Percentiles rank a stretch among this genome's conserved stretches.
These are phyloP conservation scores for Daedaleopsis nitida DNA, from an alignment of 768 basidiomycete species.

Conservation along the genomic window DNA sequence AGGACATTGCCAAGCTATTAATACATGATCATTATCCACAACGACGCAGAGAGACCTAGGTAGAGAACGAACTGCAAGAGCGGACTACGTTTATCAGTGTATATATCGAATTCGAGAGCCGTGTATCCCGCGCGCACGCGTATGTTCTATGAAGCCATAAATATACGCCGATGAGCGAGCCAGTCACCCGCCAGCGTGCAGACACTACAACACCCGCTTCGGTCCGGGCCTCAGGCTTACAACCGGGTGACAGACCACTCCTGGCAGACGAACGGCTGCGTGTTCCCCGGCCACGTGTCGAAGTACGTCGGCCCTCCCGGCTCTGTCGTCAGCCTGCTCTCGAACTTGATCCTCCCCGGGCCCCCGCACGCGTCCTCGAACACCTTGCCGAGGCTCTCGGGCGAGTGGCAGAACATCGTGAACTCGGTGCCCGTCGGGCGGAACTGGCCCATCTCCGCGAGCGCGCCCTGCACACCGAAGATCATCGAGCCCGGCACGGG, in stretches of 20 bases:
- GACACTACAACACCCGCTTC: no score
- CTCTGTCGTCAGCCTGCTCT: not conserved
- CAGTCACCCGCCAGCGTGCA: no score
- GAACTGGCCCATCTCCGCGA: conserved; percentile 30
- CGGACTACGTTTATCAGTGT: no score
- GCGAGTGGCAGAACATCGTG: conserved; percentile 35
- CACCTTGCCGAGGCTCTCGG: conserved; percentile 33
- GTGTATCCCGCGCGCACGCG: no score
- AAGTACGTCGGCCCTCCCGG: not conserved
- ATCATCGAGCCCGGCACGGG: conserved; percentile 41
- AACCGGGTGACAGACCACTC: not conserved
- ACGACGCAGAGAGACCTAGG: no score
- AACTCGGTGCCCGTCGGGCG: not conserved
- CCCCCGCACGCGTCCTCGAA: conserved; percentile 35
- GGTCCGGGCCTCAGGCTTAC: not conserved
- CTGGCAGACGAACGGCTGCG: not conserved
- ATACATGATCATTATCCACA: no score
- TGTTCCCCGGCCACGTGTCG: not conserved
- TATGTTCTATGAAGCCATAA: no score
- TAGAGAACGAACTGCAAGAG: no score
- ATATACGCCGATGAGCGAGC: no score
- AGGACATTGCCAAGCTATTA: no score
- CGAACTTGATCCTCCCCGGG: not conserved
- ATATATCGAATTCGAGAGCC: no score
- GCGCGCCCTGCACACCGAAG: conserved; percentile 41